Evolutionary conservation across 257 asterid species (phyloP), one percentile per base, ranked within the genome.

Genomic region (Solanum virginianum): DNA sequence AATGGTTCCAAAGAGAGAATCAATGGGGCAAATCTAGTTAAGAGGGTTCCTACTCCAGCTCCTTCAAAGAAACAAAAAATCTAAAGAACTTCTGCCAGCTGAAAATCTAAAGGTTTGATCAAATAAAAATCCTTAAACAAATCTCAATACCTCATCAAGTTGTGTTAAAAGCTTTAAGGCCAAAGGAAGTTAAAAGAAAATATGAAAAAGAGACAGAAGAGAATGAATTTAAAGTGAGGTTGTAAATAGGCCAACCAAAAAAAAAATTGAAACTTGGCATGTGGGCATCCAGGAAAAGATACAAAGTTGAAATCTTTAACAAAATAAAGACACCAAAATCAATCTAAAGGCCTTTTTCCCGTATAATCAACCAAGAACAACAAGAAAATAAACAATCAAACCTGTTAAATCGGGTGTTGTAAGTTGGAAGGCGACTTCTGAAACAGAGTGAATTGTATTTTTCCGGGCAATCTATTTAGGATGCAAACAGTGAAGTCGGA

Each of bases 31-130:
- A 88, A 86, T 89, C 74, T 96, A 9, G 94, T 91, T 57, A 92
- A 89, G 92, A 92, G 84, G 80, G 91, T 82, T 82, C 85, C 88
- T 60, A 20, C 87, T 85, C 87, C 91, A 16, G 84, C 89, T 26
- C 83, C 86, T 82, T 43, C 80, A 20, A 90, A 59, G 85, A 65
- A 83, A 47, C 68, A 87, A 3, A 86, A 32, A 85, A 70, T 53
- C 88, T 65, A 87, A 82, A 26, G 92, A 88, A 87, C 95, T 94
- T 75, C 96, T 93, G 0, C 98, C 97, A 17, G 74, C 92, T 32
- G 96, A 94, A 84, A 95, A 91, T 84, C 85, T 90, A 39, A 96
- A 91, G 87, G 94, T 93, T 66, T 89, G 95, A 65, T 32, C 36
- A 32, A 32, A 32, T 32, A 32, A 32, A 32, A 32, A 32, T 32